Conservation (phyloP, 805 yeast species). For the Nakazawaea ishiwadae region DNA sequence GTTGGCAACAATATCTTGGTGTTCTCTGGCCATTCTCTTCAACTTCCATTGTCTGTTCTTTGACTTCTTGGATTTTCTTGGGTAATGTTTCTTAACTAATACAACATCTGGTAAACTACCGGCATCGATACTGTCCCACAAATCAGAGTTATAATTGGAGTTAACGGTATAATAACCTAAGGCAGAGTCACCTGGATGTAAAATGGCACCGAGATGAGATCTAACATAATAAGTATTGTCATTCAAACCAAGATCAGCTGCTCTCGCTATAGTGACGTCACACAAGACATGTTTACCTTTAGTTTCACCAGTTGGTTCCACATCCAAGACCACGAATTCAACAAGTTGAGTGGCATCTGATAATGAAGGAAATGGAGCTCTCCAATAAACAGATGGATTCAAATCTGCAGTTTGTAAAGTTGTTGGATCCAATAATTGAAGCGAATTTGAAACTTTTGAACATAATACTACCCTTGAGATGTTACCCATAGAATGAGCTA, state of each 20-base stretch:
- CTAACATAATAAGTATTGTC: conserved; percentile 80
- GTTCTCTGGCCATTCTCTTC: conserved; percentile 97
- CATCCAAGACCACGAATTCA: conserved; percentile 89
- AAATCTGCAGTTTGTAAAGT: conserved; percentile 78
- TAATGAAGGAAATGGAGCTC: conserved; percentile 72
- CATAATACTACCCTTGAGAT: conserved; percentile 81
- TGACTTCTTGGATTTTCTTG: conserved; percentile 68
- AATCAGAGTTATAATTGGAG: conserved; percentile 82
- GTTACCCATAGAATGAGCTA: conserved; percentile 81
- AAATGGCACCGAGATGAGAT: conserved; percentile 88
- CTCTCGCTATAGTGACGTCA: conserved; percentile 86
- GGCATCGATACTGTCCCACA: conserved; percentile 68
- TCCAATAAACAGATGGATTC: conserved; percentile 70
- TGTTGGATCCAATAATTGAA: conserved; percentile 84
- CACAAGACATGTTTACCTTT: conserved; percentile 80
- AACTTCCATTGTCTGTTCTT: conserved; percentile 86
- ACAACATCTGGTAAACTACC: conserved; percentile 79
- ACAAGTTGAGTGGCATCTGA: conserved; percentile 71
- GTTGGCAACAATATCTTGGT: conserved; percentile 78
- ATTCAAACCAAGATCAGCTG: conserved; percentile 82
- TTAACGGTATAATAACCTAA: conserved; percentile 86
- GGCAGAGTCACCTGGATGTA: conserved; percentile 95
- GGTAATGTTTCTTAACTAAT: conserved; percentile 82
- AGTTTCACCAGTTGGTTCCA: conserved; percentile 82
- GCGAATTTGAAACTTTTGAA: conserved; percentile 72